These are phyloP conservation scores for Pestalotiopsis sp. DNA, from an alignment of 2,329 filamentous ascomycete species.

Conservation along the genomic window DNA sequence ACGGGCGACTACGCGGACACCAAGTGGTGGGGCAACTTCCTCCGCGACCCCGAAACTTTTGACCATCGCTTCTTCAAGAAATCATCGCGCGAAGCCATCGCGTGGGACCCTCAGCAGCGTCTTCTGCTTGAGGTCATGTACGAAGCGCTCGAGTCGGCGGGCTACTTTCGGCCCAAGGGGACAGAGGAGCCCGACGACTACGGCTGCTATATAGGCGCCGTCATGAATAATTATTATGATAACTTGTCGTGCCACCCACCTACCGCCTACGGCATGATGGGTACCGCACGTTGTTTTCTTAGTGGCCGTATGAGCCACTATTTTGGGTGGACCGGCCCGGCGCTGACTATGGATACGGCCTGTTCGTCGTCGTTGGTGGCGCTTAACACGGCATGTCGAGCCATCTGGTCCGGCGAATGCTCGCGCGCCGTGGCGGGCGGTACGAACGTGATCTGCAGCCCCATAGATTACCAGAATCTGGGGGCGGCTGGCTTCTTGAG, in stretches of 20 bases:
- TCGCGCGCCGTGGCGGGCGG: conserved; percentile 36
- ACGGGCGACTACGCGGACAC: conserved; percentile 20
- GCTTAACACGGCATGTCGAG: conserved; percentile 39
- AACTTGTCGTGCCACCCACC: conserved; percentile 39
- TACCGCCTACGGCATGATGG: conserved; percentile 36
- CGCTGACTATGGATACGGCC: conserved; percentile 34
- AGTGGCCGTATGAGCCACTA: conserved; percentile 33
- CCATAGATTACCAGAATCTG: conserved; percentile 28
- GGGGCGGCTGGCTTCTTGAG: conserved; percentile 30
- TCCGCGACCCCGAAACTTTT: conserved; percentile 27
- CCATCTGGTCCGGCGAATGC: conserved; percentile 32
- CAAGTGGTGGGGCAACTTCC: conserved; percentile 30
- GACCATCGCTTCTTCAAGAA: conserved; percentile 28
- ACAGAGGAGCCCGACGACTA: conserved; percentile 21
- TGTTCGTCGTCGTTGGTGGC: conserved; percentile 41
- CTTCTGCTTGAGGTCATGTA: conserved; percentile 24
- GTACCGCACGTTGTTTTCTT: conserved; percentile 29
- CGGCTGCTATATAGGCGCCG: conserved; percentile 41
- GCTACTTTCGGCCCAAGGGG: conserved; percentile 21
- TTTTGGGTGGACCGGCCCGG: conserved; percentile 38
- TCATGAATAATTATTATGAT: conserved; percentile 39
- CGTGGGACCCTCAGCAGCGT: conserved; percentile 25
- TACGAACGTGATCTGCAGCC: conserved; percentile 33
- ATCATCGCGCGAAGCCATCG: conserved; percentile 20
- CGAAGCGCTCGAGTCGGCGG: conserved; percentile 27